Evolutionary conservation across 257 asterid species (phyloP).

Genomic region (Fraxinus excelsior): DNA sequence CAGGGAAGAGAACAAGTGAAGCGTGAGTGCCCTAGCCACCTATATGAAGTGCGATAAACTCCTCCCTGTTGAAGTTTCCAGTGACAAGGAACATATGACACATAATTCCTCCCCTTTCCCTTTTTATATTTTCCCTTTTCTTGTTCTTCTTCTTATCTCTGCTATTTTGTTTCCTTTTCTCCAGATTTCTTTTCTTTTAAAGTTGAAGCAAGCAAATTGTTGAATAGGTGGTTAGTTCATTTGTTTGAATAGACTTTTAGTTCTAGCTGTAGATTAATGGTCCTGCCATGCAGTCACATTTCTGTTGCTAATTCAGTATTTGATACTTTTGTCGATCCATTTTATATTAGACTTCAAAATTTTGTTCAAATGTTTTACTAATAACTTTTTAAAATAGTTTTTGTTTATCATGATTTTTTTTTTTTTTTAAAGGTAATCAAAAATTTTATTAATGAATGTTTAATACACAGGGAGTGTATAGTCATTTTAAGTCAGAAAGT

Average conservation of each 20-base stretch:
- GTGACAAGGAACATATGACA: not conserved
- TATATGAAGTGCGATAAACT: not conserved
- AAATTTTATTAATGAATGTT: too few relatives aligned
- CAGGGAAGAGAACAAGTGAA: not conserved
- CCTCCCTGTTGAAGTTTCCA: not conserved
- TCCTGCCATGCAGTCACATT: not conserved
- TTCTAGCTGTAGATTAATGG: not conserved
- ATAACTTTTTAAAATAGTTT: not conserved
- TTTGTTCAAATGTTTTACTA: not conserved
- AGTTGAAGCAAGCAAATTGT: not conserved
- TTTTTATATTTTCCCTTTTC: not conserved
- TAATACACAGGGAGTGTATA: too few relatives aligned
- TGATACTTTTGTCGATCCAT: not conserved
- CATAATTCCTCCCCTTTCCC: not conserved
- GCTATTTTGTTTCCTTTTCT: not conserved
- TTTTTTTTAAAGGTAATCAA: too few relatives aligned
- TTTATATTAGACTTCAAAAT: not conserved
- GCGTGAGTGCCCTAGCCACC: not conserved
- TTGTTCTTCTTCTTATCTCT: not conserved
- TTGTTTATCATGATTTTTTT: not conserved
- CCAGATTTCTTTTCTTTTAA: not conserved
- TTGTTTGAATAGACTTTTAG: not conserved
- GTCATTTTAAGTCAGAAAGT: too few relatives aligned
- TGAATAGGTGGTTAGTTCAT: not conserved
- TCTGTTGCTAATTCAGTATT: not conserved